Base-by-base conservation (phyloP, 441 rosid species). In the Manihot esculenta region DNA sequence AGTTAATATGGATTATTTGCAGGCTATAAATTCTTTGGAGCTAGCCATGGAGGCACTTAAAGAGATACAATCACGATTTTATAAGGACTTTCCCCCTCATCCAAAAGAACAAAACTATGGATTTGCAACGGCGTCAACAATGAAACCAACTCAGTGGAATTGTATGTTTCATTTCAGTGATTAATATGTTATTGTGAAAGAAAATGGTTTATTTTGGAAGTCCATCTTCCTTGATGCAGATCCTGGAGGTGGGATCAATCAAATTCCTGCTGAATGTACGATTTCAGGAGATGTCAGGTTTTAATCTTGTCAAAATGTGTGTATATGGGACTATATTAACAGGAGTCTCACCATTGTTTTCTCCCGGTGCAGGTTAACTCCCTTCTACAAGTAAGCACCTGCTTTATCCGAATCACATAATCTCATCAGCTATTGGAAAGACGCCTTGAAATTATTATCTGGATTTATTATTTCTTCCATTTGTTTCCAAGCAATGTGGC, bases 181-280 rank as follows among this genome's bases (percentile, higher is more conserved):
- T 58, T 50, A 71, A 24, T 23, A 26, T 65, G 13, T 42, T 70
- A 55, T 59, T 67, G n/a, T 20, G 49, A 56, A 66, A 60, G 23
- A 21, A 70, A 68, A 54, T 70, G 42, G 15, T 53, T 69, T 56
- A 21, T 68, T 72, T 72, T 67, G 68, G 30, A 68, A 71, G 20
- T 27, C 71, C 21, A 3, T 71, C 72, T 68, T 63, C 74, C 66
- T 67, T 64, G n/a, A 51, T 66, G 50, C 78, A 94, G 99, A 92
- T 86, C 99, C 99, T 12, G 94, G 92, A 69, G 99, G 98, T 2
- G 99, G 99, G 53, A 86, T 94, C 80, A 94, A 94, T 83, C 99
- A 94, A 86, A 92, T 94, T 80, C 98, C 99, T 23, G 91, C 77
- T 41, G 97, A 90, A 71, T 94, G 98, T 76, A 90, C 89, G 10